Conservation (phyloP, 331 rosid species). For the Malus hybrid region DNA sequence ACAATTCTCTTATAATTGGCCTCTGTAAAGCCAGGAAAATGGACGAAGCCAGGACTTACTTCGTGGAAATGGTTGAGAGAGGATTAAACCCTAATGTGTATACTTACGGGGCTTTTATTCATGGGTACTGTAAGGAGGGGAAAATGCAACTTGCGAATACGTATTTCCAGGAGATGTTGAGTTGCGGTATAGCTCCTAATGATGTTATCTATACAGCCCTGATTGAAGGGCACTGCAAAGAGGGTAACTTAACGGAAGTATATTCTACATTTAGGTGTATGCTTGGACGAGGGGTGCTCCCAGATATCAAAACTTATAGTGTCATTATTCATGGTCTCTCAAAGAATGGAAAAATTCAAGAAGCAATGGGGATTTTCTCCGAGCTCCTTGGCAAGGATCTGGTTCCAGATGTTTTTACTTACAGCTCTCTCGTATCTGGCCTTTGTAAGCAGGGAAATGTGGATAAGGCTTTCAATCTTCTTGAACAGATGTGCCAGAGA, state of each 20-base stretch:
- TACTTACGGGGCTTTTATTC: slow-evolving; percentile 47
- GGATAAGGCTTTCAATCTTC: slow-evolving; percentile 30
- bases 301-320: slow-evolving; percentile 32
- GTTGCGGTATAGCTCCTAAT: slow-evolving; percentile 28
- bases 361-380: slow-evolving; percentile 34
- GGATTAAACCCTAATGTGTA: slow-evolving; percentile 41
- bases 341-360: slow-evolving; percentile 41
- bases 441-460: slow-evolving; percentile 37
- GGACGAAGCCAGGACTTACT: slow-evolving; percentile 31
- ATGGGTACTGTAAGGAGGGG: slow-evolving; percentile 26
- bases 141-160: slow-evolving; percentile 34
- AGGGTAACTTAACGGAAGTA: slow-evolving; percentile 30
- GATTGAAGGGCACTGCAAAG: slow-evolving; percentile 41
- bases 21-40: slow-evolving; percentile 34
- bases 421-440: slow-evolving; percentile 33
- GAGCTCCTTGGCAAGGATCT: slow-evolving; percentile 32
- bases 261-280: slow-evolving; percentile 33
- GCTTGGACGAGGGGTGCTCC: slow-evolving; percentile 30
- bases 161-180: slow-evolving; percentile 39
- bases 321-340: slow-evolving; percentile 36
- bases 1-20: slow-evolving; percentile 40
- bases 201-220: slow-evolving; percentile 26
- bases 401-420: slow-evolving; percentile 35
- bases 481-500: slow-evolving; percentile 34
- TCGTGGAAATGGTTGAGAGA: slow-evolving; percentile 34